phyloP scores from a whole-genome alignment of 2,329 filamentous ascomycete genomes.

The Sarocladium strictum region DNA sequence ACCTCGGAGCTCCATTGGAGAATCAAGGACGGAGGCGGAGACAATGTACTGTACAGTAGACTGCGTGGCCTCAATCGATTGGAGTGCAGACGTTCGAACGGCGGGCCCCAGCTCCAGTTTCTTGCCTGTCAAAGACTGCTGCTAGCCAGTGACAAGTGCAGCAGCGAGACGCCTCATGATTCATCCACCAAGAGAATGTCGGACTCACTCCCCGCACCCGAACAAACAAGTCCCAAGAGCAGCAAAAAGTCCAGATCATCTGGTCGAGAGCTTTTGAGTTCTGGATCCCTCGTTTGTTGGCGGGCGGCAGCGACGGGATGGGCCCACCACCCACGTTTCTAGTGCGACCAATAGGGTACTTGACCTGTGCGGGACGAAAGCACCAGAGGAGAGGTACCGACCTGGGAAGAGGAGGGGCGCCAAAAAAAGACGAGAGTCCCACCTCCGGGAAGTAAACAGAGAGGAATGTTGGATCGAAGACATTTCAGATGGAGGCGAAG shows the following conservation, averaged over 20 bases:
- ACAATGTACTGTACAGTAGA: too few relatives aligned
- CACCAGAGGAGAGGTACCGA: background rate
- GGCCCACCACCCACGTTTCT: constrained; percentile 9
- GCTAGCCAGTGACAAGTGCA: background rate
- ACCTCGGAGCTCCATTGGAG: background rate
- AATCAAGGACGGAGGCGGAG: background rate
- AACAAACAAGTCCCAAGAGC: background rate
- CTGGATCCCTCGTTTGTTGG: background rate
- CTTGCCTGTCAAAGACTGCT: background rate
- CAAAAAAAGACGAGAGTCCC: constrained; percentile 6
- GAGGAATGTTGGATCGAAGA: constrained; percentile 5
- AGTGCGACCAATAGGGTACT: constrained; percentile 7
- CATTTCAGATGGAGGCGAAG: background rate
- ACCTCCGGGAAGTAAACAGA: constrained; percentile 9
- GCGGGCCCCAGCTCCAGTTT: background rate
- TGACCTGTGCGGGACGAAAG: background rate
- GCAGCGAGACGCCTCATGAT: background rate
- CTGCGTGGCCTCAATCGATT: constrained; percentile 3
- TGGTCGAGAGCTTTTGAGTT: background rate
- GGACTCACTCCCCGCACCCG: too few relatives aligned
- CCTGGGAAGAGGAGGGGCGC: constrained; percentile 3
- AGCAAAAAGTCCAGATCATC: background rate
- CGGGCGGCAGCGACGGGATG: constrained; percentile 7
- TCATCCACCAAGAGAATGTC: background rate
- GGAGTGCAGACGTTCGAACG: background rate